Percentiles rank a stretch among this genome's conserved stretches.
Conservation (phyloP, 495 filamentous ascomycete genomes). For the Podospora fimiseda region DNA sequence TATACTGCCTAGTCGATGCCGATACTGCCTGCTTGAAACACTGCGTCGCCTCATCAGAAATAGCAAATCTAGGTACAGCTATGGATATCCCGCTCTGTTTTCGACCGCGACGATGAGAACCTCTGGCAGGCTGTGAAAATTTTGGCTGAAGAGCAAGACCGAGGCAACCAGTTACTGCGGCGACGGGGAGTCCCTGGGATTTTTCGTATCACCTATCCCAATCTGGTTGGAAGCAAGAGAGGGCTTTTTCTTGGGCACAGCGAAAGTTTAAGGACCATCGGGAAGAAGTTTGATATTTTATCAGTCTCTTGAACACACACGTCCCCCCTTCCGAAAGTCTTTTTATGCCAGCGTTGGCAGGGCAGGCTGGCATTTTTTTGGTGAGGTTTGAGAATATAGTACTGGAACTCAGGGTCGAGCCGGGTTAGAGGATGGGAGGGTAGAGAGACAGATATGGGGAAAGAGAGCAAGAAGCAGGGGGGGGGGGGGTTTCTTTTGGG, state of each 20-base stretch:
- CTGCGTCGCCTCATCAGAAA: background rate
- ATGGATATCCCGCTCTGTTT: slow-evolving; percentile 2
- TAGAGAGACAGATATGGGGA: too few relatives aligned
- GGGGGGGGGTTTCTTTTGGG: background rate
- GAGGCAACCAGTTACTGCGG: slow-evolving; percentile 1
- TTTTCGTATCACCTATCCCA: slow-evolving; percentile 1
- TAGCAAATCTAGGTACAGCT: slow-evolving; percentile 12
- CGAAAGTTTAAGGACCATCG: background rate
- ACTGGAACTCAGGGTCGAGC: too few relatives aligned
- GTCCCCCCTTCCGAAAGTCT: background rate
- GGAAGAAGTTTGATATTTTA: background rate
- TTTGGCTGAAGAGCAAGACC: slow-evolving; percentile 3
- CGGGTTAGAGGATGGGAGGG: too few relatives aligned
- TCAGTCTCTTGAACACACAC: background rate
- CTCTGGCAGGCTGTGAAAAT: slow-evolving; percentile 2
- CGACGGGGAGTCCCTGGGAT: background rate
- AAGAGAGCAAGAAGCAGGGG: background rate
- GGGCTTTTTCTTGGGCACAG: too few relatives aligned
- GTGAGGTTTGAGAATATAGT: background rate
- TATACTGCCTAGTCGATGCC: background rate
- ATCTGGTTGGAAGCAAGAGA: background rate
- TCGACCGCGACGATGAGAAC: background rate
- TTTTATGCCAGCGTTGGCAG: background rate
- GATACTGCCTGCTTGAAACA: background rate
- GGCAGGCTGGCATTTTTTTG: background rate